Evolutionary conservation across 805 yeast species (phyloP).

Genomic region (Suhomyces prunicola): DNA sequence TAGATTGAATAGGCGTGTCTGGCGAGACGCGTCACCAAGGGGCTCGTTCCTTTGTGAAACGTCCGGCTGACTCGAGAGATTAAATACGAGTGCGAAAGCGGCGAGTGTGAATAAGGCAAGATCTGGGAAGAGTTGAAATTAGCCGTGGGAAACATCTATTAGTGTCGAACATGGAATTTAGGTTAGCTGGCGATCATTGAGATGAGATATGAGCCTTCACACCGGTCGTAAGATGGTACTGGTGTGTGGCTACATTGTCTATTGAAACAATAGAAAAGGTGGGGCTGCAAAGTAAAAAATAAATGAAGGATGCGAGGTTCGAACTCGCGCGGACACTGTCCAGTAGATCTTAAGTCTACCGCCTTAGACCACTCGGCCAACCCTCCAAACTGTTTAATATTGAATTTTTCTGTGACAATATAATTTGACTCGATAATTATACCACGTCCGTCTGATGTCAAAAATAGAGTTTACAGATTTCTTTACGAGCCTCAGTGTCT

Average conservation of each 20-base stretch:
- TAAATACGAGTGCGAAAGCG: background rate
- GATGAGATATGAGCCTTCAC: background rate
- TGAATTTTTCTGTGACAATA: background rate
- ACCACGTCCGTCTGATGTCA: no score
- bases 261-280: background rate
- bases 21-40: slow-evolving; percentile 2
- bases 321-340: slow-evolving; percentile 48
- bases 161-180: background rate
- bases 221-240: background rate
- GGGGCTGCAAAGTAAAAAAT: slow-evolving; percentile 9
- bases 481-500: no score
- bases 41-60: slow-evolving; percentile 1
- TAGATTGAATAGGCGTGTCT: slow-evolving; percentile 1
- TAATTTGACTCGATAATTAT: background rate
- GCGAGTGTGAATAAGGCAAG: background rate
- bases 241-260: background rate
- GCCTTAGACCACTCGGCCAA: slow-evolving; percentile 50
- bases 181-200: background rate
- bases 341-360: slow-evolving; percentile 47
- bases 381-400: slow-evolving; percentile 37
- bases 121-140: background rate
- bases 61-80: background rate
- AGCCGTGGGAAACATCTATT: background rate
- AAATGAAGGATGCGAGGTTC: slow-evolving; percentile 46
- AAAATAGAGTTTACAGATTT: no score